These are phyloP conservation scores for Fusarium sp. DNA, from an alignment of 2,329 filamentous ascomycete genomes.

Conservation along the genomic window DNA sequence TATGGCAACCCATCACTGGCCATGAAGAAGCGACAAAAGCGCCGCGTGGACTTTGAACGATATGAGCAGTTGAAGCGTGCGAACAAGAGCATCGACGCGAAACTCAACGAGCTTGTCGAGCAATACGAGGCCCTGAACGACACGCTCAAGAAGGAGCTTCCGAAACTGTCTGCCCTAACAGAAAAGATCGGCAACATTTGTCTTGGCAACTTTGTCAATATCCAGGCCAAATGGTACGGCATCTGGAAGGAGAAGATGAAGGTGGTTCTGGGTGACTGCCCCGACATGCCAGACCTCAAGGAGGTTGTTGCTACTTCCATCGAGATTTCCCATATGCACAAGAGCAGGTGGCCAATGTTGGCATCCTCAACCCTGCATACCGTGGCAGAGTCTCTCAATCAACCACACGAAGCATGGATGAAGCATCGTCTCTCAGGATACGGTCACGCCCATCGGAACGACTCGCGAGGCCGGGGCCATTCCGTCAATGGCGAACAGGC, in stretches of 20 bases:
- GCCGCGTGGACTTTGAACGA: conserved; percentile 88
- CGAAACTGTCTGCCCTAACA: conserved; percentile 83
- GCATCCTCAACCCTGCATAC: conserved; percentile 81
- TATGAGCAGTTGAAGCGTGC: conserved; percentile 81
- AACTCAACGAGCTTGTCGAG: conserved; percentile 84
- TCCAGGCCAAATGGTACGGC: conserved; percentile 85
- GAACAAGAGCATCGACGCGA: conserved; percentile 89
- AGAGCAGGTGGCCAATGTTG: conserved; percentile 76
- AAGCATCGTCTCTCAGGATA: conserved; percentile 59
- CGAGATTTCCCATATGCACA: conserved; percentile 83
- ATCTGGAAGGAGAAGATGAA: conserved; percentile 88
- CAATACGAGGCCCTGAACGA: conserved; percentile 94
- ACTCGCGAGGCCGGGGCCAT: conserved; percentile 66
- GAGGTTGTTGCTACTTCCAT: conserved; percentile 84
- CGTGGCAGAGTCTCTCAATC: conserved; percentile 69
- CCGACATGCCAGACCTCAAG: conserved; percentile 72
- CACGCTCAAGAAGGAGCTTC: conserved; percentile 91
- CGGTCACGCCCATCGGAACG: conserved; percentile 61
- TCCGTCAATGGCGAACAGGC: conserved; percentile 73
- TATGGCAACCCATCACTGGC: conserved; percentile 87
- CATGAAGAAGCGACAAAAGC: conserved; percentile 95
- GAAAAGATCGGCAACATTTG: conserved; percentile 87
- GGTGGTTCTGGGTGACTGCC: conserved; percentile 74
- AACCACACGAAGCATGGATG: conserved; percentile 68
- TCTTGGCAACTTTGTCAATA: conserved; percentile 83